phyloP scores from a whole-genome alignment of 495 filamentous ascomycete species.

The Penicillium ochrochloron region DNA sequence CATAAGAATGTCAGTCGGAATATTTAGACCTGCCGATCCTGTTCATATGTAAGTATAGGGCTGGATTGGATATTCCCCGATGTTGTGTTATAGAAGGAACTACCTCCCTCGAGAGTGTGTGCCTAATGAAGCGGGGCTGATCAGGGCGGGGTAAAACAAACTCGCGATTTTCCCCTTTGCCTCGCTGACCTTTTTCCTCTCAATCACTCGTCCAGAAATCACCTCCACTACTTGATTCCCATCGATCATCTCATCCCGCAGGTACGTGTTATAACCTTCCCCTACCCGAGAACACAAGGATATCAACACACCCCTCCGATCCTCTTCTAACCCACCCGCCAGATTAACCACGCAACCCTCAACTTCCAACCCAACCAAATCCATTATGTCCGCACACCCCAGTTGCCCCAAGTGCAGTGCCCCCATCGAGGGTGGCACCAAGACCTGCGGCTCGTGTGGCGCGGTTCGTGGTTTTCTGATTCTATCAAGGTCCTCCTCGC shows the following conservation, averaged over 20 bases:
- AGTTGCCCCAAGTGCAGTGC: slow-evolving; percentile 45
- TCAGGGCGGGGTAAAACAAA: slow-evolving; percentile 26
- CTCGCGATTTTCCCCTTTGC: neutral
- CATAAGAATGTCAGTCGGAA: neutral
- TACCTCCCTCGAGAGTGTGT: too few relatives aligned
- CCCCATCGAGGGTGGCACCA: slow-evolving; percentile 26
- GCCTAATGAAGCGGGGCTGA: slow-evolving; percentile 27
- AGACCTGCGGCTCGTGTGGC: slow-evolving; percentile 46
- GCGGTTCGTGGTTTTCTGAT: slow-evolving; percentile 33
- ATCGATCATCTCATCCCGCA: neutral
- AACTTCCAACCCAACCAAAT: neutral
- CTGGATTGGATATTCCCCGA: neutral
- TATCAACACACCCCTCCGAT: neutral
- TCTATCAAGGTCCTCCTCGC: slow-evolving; percentile 7
- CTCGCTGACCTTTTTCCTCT: slow-evolving; percentile 23
- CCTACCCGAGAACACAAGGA: neutral
- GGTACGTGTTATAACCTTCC: neutral
- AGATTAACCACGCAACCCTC: slow-evolving; percentile 4
- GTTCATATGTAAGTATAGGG: neutral
- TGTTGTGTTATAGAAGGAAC: neutral
- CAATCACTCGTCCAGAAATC: slow-evolving; percentile 18
- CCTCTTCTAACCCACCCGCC: neutral
- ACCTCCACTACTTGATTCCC: neutral
- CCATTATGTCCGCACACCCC: slow-evolving; percentile 35
- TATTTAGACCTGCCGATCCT: neutral